Conservation (phyloP, 2,329 filamentous ascomycete species). For the Berkeleyomyces rouxiae region DNA sequence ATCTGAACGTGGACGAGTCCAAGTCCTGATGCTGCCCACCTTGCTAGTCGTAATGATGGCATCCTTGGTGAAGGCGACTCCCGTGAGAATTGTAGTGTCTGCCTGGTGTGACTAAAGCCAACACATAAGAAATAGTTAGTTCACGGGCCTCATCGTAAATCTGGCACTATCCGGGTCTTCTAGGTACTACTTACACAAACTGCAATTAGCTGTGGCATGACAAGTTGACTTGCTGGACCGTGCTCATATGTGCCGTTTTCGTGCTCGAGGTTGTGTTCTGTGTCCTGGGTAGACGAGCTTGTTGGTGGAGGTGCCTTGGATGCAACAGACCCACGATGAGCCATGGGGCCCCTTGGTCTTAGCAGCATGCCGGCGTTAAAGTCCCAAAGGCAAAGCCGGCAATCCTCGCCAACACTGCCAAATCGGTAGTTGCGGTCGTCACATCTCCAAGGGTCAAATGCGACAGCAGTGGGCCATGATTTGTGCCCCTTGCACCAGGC, state of each 20-base stretch:
- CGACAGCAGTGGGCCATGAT: slow-evolving; percentile 85
- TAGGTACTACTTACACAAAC: slow-evolving; percentile 17
- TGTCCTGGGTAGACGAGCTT: slow-evolving; percentile 23
- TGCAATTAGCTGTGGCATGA: slow-evolving; percentile 12
- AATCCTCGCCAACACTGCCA: slow-evolving; percentile 89
- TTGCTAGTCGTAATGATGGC: slow-evolving; percentile 86
- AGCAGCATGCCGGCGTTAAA: slow-evolving; percentile 95
- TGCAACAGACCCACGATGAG: slow-evolving; percentile 38
- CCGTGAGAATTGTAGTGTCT: slow-evolving; percentile 6
- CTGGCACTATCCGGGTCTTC: background rate
- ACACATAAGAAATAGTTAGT: slow-evolving; percentile 20
- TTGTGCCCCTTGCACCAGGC: slow-evolving; percentile 90
- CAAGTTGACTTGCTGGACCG: slow-evolving; percentile 2
- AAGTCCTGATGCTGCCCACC: slow-evolving; percentile 62
- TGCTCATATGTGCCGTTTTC: slow-evolving; percentile 13
- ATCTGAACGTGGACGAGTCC: slow-evolving; percentile 41
- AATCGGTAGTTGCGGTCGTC: slow-evolving; percentile 92
- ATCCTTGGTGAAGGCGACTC: slow-evolving; percentile 59
- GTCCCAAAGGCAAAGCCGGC: slow-evolving; percentile 83
- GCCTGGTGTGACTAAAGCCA: slow-evolving; percentile 30
- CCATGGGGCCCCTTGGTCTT: slow-evolving; percentile 61
- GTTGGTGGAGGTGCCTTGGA: slow-evolving; percentile 20
- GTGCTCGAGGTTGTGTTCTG: slow-evolving; percentile 2
- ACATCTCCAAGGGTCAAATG: slow-evolving; percentile 93
- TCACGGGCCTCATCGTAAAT: background rate